Base-by-base conservation (phyloP, 805 yeast species). In the Ogataea henricii region DNA sequence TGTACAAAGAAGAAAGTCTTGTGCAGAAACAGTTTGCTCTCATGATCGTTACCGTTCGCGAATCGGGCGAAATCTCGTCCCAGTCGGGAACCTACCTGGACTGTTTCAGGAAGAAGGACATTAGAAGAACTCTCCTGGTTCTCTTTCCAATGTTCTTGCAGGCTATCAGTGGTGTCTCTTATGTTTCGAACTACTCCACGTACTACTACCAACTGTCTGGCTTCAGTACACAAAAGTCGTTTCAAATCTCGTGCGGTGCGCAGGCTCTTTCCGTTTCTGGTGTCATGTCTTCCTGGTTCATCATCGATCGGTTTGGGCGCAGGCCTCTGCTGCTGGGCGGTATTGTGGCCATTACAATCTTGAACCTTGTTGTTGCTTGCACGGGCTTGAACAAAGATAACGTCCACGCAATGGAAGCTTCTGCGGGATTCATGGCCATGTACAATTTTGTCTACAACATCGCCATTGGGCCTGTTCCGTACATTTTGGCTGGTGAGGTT, bases 151-250 rank as follows among this genome's bases (percentile, higher is more conserved):
- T 78, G 74, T 52, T 72, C 45, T 63, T 70, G 52, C 81, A 76
- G 57, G 66, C 71, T 35, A 60, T 73, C 49, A 70, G 77, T 38
- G 82, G 82, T 48, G 70, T 79, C 4, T 62, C 77, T 2, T 70
- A 75, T 57, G 57, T 62, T 53, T 69, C 72, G 64, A 75, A 74
- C 32, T 77, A 72, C 58, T 67, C 81, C 10, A 72, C 82, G 4
- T 77, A 75, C 52, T 76, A 74, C 61, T 77, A 72, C 54, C 53
- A 62, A 33, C 74, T 75, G 53, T 78, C 81, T 34, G 82, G 83
- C 41, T 65, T 74, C 55, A 59, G 70, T 10, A 57, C 64, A 2
- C 54, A 68, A 17, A 70, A 69, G 65, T 63, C 80, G 3, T 77
- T 46, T 41, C 55, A 52, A 38, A 40, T 59, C 10, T 44, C 55